Evolutionary conservation across 78 protist genomes (phyloP).

Genomic region (Dictyostelium capitatum): DNA sequence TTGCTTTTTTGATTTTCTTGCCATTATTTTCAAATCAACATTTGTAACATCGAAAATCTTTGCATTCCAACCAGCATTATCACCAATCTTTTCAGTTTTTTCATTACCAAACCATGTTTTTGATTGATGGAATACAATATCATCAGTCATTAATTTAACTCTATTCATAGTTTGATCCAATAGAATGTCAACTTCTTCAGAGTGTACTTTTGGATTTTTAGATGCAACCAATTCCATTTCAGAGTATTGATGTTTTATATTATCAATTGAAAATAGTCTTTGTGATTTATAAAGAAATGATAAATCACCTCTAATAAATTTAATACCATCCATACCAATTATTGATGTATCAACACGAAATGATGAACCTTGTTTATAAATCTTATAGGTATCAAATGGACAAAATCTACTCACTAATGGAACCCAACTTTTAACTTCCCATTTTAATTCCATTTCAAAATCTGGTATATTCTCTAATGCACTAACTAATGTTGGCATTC

Average conservation of each 20-base stretch:
- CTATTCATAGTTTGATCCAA: slow-evolving; percentile 22
- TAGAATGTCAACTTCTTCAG: slow-evolving; percentile 46
- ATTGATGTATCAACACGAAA: slow-evolving; percentile 82
- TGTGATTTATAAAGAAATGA: slow-evolving; percentile 35
- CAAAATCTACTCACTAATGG: slow-evolving; percentile 75
- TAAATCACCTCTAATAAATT: slow-evolving; percentile 80
- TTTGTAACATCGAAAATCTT: slow-evolving; percentile 32
- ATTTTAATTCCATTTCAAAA: slow-evolving; percentile 79
- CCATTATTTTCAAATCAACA: slow-evolving; percentile 27
- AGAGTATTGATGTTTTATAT: slow-evolving; percentile 25
- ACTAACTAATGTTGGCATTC: slow-evolving; percentile 47
- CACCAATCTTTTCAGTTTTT: slow-evolving; percentile 54
- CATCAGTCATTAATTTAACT: slow-evolving; percentile 20
- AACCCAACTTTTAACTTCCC: slow-evolving; percentile 85
- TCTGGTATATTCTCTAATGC: slow-evolving; percentile 63
- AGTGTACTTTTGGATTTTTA: background rate
- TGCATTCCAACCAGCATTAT: slow-evolving; percentile 34
- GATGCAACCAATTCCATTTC: slow-evolving; percentile 24
- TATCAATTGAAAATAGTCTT: slow-evolving; percentile 28
- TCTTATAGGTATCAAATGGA: slow-evolving; percentile 75
- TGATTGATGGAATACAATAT: slow-evolving; percentile 25
- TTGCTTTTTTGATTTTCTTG: slow-evolving; percentile 34
- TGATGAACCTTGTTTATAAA: slow-evolving; percentile 76
- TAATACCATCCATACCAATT: slow-evolving; percentile 58
- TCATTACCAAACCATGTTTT: slow-evolving; percentile 74